Evolutionary conservation across 768 basidiomycete species (phyloP).

Genomic region (Tylopilus rubrobrunneus): DNA sequence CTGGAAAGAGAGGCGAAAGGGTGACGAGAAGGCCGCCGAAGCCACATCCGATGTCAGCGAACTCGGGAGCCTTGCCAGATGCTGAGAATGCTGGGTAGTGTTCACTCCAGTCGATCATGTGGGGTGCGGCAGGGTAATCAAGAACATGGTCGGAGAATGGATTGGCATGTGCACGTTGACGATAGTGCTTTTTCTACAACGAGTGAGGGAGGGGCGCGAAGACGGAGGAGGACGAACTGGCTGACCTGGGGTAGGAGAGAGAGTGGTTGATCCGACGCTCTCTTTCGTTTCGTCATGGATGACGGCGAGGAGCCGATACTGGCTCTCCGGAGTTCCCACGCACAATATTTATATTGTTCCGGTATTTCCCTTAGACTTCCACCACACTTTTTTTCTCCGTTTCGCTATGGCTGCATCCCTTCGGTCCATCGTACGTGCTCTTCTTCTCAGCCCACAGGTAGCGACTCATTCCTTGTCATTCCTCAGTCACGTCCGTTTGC

Average conservation of each 20-base stretch:
- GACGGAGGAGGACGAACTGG: background rate
- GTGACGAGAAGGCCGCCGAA: slow-evolving; percentile 92
- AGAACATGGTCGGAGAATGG: slow-evolving; percentile 87
- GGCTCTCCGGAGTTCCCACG: slow-evolving; percentile 10
- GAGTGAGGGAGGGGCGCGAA: background rate
- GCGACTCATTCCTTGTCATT: background rate
- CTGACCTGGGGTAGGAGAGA: slow-evolving; percentile 50
- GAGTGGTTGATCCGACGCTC: slow-evolving; percentile 6
- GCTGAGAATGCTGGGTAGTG: slow-evolving; percentile 75
- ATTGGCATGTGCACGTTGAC: slow-evolving; percentile 81
- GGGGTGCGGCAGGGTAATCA: slow-evolving; percentile 78
- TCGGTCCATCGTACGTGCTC: slow-evolving; percentile 36
- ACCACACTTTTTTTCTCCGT: slow-evolving; percentile 4
- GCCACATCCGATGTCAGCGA: slow-evolving; percentile 96
- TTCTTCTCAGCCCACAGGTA: too few relatives aligned
- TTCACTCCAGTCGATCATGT: slow-evolving; percentile 70
- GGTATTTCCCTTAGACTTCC: slow-evolving; percentile 25
- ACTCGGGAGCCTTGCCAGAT: slow-evolving; percentile 72
- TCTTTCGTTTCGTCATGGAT: slow-evolving; percentile 27
- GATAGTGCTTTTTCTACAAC: slow-evolving; percentile 73
- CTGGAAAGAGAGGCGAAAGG: slow-evolving; percentile 86
- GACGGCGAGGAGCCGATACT: background rate
- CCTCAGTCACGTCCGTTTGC: slow-evolving; percentile 46
- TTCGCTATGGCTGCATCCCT: slow-evolving; percentile 42
- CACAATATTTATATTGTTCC: slow-evolving; percentile 13